phyloP scores from a whole-genome alignment of 148 eudicot species.

The Hydrangea macrophylla region DNA sequence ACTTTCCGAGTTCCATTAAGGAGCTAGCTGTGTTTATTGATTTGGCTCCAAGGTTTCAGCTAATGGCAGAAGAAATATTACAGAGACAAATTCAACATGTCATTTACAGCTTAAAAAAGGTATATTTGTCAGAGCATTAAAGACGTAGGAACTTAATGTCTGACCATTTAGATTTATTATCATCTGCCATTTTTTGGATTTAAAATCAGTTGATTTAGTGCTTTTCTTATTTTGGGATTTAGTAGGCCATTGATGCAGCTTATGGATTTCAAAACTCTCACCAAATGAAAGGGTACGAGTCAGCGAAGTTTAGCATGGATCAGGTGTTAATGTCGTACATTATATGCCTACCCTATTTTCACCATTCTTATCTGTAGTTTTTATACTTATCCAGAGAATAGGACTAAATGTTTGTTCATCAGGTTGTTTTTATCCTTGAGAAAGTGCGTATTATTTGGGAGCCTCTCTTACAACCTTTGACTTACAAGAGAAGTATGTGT shows the following conservation, averaged over 20 bases:
- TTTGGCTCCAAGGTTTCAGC: constrained; percentile 83
- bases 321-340: constrained; percentile 45
- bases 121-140: constrained; percentile 21
- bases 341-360: background rate
- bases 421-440: constrained; percentile 88
- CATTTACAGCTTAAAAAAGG: constrained; percentile 70
- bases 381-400: background rate
- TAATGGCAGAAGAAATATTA: constrained; percentile 74
- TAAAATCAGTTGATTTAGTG: background rate
- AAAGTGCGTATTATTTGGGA: constrained; percentile 92
- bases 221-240: constrained; percentile 13
- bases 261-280: constrained; percentile 97
- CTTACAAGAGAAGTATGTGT: constrained; percentile 76
- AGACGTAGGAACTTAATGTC: background rate
- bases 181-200: background rate
- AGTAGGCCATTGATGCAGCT: constrained; percentile 89
- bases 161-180: background rate
- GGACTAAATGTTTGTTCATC: constrained; percentile 14
- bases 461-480: constrained; percentile 72
- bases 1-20: constrained; percentile 67
- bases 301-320: constrained; percentile 84
- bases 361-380: background rate
- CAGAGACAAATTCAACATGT: constrained; percentile 72
- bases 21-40: constrained; percentile 80
- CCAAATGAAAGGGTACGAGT: constrained; percentile 65